Conservation (phyloP, 2,329 filamentous ascomycete genomes). For the Pseudopyricularia javanii region DNA sequence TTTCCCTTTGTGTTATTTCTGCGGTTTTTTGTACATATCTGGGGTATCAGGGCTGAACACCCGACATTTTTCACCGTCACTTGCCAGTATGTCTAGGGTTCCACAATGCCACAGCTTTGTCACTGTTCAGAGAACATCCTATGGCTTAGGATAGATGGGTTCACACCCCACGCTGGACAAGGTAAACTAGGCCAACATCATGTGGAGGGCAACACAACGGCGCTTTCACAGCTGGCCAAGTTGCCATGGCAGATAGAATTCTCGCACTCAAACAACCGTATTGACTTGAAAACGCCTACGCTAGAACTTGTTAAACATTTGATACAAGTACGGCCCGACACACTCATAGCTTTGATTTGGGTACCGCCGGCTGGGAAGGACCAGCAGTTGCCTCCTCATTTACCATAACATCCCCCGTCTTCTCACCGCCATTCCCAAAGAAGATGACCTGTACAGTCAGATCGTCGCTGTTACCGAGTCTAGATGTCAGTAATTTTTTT, state of each 20-base stretch:
- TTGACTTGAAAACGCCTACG: neutral
- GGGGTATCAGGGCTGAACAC: neutral
- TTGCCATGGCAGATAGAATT: too few species aligned
- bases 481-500: neutral
- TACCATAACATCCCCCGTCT: conserved; percentile 65
- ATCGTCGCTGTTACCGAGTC: conserved; percentile 56
- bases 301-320: neutral
- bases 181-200: too few species aligned
- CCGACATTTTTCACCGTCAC: neutral
- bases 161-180: too few species aligned
- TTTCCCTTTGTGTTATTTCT: conserved; percentile 12
- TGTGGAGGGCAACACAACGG: too few species aligned
- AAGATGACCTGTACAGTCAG: conserved; percentile 97
- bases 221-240: too few species aligned
- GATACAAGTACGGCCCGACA: neutral
- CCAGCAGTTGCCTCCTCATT: conserved; percentile 74
- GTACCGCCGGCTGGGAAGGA: neutral
- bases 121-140: too few species aligned
- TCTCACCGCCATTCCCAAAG: conserved; percentile 66
- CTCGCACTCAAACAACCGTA: too few species aligned
- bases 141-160: too few species aligned
- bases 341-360: conserved; percentile 20
- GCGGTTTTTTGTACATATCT: conserved; percentile 1
- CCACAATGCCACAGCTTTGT: neutral
- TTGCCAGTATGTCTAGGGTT: neutral